A percentile compares a stretch with the other conserved stretches of the same genome.
Conservation (phyloP, 2,329 filamentous ascomycete species). For the Paraphaeosphaeria minitans region DNA sequence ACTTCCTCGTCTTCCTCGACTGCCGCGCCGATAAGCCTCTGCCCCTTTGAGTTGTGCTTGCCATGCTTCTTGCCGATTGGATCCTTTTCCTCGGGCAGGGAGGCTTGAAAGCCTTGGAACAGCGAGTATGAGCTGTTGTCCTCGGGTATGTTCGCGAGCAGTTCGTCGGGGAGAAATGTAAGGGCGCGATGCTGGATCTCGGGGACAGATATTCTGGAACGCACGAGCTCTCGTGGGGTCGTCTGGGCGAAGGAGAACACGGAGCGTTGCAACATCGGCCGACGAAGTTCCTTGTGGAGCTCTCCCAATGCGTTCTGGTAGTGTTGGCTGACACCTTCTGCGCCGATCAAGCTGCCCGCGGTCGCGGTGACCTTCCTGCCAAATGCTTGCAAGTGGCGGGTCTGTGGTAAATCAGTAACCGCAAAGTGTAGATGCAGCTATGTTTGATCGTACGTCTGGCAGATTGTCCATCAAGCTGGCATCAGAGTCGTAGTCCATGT, state of each 20-base stretch:
- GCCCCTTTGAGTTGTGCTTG: constrained; percentile 72
- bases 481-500: constrained; percentile 33
- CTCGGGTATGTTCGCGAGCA: constrained; percentile 87
- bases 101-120: constrained; percentile 95
- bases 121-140: constrained; percentile 85
- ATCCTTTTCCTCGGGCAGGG: constrained; percentile 70
- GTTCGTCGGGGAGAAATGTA: constrained; percentile 85
- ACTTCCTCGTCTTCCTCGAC: constrained; percentile 61
- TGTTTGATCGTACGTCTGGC: constrained; percentile 32
- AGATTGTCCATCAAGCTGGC: constrained; percentile 39
- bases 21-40: constrained; percentile 69
- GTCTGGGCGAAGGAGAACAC: constrained; percentile 91
- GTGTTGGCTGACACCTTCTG: constrained; percentile 62
- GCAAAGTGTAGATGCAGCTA: constrained; percentile 6
- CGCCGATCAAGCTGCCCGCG: constrained; percentile 82
- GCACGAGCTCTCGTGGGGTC: constrained; percentile 90
- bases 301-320: constrained; percentile 89
- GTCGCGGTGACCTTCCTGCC: constrained; percentile 93
- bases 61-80: constrained; percentile 63
- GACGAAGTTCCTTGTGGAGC: constrained; percentile 85
- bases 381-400: constrained; percentile 88
- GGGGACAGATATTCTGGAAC: constrained; percentile 83
- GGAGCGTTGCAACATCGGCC: constrained; percentile 82
- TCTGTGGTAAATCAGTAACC: constrained; percentile 57
- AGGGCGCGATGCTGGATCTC: constrained; percentile 96